These are phyloP conservation scores for Metschnikowia santaceciliae DNA, from an alignment of 805 yeast genomes.

Conservation along the genomic window DNA sequence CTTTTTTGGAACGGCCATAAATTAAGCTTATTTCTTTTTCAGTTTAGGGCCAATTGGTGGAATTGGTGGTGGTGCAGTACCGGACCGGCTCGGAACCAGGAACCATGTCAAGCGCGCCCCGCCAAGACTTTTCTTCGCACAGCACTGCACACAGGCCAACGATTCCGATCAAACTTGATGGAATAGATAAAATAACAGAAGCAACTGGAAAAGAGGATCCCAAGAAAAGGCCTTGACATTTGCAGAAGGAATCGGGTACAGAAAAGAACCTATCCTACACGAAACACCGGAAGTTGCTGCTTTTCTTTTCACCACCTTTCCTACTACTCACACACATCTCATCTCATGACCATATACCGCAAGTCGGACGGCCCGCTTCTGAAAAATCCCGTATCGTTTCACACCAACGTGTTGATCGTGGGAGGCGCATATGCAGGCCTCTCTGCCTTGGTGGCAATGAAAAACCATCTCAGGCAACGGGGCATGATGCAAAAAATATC, in stretches of 20 bases:
- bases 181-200: conserved; percentile 1
- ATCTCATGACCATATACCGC: conserved; percentile 4
- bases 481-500: conserved; percentile 17
- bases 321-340: neutral
- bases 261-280: neutral
- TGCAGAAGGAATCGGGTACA: neutral
- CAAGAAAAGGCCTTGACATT: neutral
- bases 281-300: neutral
- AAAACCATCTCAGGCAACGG: conserved; percentile 22
- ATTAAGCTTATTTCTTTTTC: no score
- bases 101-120: neutral
- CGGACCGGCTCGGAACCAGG: neutral
- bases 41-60: no score
- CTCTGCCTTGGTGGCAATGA: conserved; percentile 30
- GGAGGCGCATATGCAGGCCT: conserved; percentile 44
- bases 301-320: no score
- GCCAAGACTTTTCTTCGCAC: conserved; percentile 5
- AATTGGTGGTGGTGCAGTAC: neutral
- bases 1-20: conserved; percentile 21
- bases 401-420: conserved; percentile 35
- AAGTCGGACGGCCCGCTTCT: conserved; percentile 10
- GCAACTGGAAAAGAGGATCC: neutral
- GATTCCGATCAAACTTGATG: conserved; percentile 1
- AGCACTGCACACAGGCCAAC: conserved; percentile 2
- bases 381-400: conserved; percentile 16